Base-by-base conservation (phyloP, 257 asterid species). In the Parsonsia alboflavescens region DNA sequence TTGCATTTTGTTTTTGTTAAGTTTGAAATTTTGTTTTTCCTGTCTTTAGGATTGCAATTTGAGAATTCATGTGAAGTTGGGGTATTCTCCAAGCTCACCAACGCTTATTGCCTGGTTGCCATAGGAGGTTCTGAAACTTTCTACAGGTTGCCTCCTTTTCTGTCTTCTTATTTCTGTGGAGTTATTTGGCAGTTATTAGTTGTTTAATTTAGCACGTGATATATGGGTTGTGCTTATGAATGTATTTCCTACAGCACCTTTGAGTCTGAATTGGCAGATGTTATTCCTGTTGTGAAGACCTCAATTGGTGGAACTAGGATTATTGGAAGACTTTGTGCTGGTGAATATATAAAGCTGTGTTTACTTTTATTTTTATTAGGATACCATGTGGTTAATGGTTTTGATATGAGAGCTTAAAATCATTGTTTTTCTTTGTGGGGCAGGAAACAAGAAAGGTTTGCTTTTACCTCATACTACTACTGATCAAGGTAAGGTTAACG, bases 41-140 rank as follows among this genome's bases (percentile, higher is more conserved):
- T 45, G 8, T 68, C 72, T 65, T 22, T 82, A 93, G 98, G 98
- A 80, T 82, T 93, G 83, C 98, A 89, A 73, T 93, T 86, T 71
- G 97, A 93, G 88, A 93, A 93, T 80, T 88, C 89, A 26, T 78
- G 95, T 62, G 98, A 93, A 66, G 69, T 93, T 86, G 98, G 98
- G 68, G 98, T 93, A 26, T 93, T 91, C 46, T 85, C 98, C 10
- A 93, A 93, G 91, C 89, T 93, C 68, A 93, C 98, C 58, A 93
- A 91, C 85, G 98, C 97, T 3, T 93, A 91, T 76, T 93, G 98
- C 76, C 85, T 93, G 82, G 97, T 93, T 41, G 97, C 97, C 1
- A 91, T 86, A 72, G 98, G 98, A 48, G 97, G 98, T 59, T 93
- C 98, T 68, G 98, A 93, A 73, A 93, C 90, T 83, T 93, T 91